Percentiles rank a stretch among this genome's conserved stretches.
Evolutionary conservation across 2,329 filamentous ascomycete genomes (phyloP).

Genomic region (Polytolypa hystricis): DNA sequence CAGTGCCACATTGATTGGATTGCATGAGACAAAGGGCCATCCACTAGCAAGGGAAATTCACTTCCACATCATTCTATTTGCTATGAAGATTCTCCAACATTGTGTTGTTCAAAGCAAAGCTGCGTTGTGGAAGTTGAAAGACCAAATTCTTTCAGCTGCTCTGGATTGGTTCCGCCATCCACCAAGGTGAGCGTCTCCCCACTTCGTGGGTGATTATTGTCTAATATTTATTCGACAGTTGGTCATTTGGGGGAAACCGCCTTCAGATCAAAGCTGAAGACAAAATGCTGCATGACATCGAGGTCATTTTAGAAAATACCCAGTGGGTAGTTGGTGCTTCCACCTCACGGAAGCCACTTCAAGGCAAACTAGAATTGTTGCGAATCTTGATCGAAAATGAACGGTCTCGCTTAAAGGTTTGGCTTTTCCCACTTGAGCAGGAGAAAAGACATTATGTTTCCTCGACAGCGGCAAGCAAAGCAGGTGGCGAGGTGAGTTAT

Average conservation of each 20-base stretch:
- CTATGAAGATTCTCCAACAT: conserved; percentile 62
- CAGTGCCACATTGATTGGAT: conserved; percentile 62
- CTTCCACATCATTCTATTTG: conserved; percentile 77
- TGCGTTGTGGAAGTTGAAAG: conserved; percentile 73
- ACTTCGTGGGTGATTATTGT: background rate
- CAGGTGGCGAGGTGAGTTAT: conserved; percentile 9
- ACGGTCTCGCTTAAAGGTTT: conserved; percentile 70
- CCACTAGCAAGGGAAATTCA: conserved; percentile 86
- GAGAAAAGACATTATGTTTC: conserved; percentile 44
- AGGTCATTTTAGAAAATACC: conserved; percentile 53
- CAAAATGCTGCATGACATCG: conserved; percentile 66
- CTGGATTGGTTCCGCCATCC: conserved; percentile 78
- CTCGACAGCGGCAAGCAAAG: conserved; percentile 27
- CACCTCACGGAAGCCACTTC: conserved; percentile 53
- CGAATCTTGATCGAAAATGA: conserved; percentile 74
- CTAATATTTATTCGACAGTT: conserved; percentile 36
- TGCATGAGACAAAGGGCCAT: conserved; percentile 61
- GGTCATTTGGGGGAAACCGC: conserved; percentile 92
- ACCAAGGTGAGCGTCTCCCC: conserved; percentile 42
- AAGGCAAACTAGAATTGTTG: conserved; percentile 74
- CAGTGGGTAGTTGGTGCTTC: conserved; percentile 44
- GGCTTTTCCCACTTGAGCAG: conserved; percentile 71
- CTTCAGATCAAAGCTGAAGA: conserved; percentile 90
- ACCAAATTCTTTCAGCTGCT: conserved; percentile 74
- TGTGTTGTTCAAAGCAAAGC: conserved; percentile 53